Percentiles rank a stretch among this genome's conserved stretches.
These are phyloP conservation scores for Tetracladium setigerum DNA, from an alignment of 495 filamentous ascomycete species.

Conservation along the genomic window DNA sequence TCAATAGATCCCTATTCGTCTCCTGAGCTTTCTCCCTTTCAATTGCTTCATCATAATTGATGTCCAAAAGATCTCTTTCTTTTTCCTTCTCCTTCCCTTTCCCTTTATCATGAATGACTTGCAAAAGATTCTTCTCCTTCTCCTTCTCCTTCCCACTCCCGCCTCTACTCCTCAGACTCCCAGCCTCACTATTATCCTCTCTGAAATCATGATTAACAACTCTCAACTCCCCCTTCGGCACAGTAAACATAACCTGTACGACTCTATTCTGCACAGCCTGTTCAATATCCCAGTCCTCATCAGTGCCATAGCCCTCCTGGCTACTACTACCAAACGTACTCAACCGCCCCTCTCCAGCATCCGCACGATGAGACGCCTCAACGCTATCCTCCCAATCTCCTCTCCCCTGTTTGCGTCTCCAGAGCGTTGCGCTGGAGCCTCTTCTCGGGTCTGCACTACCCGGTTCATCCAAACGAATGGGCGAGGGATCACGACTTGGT, in stretches of 20 bases:
- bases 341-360: not conserved
- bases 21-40: constrained; percentile 1
- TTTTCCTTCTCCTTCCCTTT: too few relatives aligned
- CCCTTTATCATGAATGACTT: not conserved
- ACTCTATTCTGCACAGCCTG: constrained; percentile 67
- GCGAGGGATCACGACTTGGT: constrained; percentile 4
- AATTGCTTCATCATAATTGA: not conserved
- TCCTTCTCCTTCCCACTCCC: constrained; percentile 7
- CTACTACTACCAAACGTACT: constrained; percentile 7
- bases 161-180: constrained; percentile 15
- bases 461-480: not conserved
- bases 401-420: constrained; percentile 51
- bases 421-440: constrained; percentile 33
- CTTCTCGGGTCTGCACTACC: constrained; percentile 9
- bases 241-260: constrained; percentile 92
- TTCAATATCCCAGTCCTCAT: constrained; percentile 89
- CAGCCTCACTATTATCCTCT: constrained; percentile 12
- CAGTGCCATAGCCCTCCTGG: constrained; percentile 26
- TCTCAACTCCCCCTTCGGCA: constrained; percentile 73
- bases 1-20: not conserved
- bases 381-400: constrained; percentile 43
- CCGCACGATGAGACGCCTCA: not conserved
- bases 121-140: not conserved
- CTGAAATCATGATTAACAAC: constrained; percentile 61
- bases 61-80: too few relatives aligned